Percentiles rank a stretch among this genome's conserved stretches.
Evolutionary conservation across 2,329 filamentous ascomycete species (phyloP).

Genomic region (Cercospora sp.): DNA sequence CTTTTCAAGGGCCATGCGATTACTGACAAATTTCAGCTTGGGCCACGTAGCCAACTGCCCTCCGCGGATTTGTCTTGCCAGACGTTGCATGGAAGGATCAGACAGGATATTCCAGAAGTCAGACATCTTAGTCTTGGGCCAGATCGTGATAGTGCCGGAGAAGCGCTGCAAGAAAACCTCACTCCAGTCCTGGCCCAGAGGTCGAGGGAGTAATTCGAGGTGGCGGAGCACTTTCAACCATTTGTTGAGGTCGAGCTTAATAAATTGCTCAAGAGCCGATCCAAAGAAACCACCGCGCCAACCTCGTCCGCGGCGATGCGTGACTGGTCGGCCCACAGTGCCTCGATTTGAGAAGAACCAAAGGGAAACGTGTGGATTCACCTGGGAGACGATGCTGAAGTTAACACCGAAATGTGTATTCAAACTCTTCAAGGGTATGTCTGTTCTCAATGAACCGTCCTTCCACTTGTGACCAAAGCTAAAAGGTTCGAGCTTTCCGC

Average conservation of each 20-base stretch:
- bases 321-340: slow-evolving; percentile 87
- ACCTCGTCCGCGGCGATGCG: slow-evolving; percentile 86
- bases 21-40: slow-evolving; percentile 86
- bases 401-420: slow-evolving; percentile 99
- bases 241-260: slow-evolving; percentile 95
- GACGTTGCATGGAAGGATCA: slow-evolving; percentile 72
- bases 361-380: slow-evolving; percentile 96
- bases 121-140: slow-evolving; percentile 75
- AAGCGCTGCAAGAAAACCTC: slow-evolving; percentile 96
- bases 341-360: slow-evolving; percentile 98
- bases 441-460: slow-evolving; percentile 88
- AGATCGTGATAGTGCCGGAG: slow-evolving; percentile 91
- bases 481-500: slow-evolving; percentile 80
- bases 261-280: slow-evolving; percentile 86
- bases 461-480: slow-evolving; percentile 99
- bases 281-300: slow-evolving; percentile 96
- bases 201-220: slow-evolving; percentile 85
- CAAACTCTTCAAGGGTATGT: slow-evolving; percentile 90
- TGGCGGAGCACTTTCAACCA: slow-evolving; percentile 95
- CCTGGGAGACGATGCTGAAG: slow-evolving; percentile 84
- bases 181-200: slow-evolving; percentile 92
- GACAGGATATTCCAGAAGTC: slow-evolving; percentile 86
- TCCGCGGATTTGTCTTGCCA: slow-evolving; percentile 86
- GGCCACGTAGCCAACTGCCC: slow-evolving; percentile 89
- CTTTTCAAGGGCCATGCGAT: slow-evolving; percentile 80